A percentile compares a stretch with the other conserved stretches of the same genome.
Conservation (phyloP, 257 asterid species). For the Nyctanthes arbortristis region DNA sequence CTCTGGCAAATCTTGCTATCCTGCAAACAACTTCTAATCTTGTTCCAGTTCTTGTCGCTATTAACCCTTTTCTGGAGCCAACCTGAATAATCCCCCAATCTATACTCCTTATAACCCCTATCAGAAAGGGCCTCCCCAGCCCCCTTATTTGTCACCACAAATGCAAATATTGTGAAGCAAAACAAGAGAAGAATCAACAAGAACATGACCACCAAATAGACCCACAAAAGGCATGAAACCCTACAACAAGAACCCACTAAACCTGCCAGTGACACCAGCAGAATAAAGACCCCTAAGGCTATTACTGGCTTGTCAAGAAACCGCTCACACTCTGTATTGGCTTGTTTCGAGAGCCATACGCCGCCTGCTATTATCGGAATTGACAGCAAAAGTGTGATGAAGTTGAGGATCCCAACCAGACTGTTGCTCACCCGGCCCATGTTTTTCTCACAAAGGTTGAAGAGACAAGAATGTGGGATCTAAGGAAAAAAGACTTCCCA, state of each 20-base stretch:
- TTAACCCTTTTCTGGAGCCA: slow-evolving; percentile 90
- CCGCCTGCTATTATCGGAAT: slow-evolving; percentile 83
- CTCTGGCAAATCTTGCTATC: slow-evolving; percentile 68
- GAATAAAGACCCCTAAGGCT: slow-evolving; percentile 69
- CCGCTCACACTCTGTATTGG: slow-evolving; percentile 72
- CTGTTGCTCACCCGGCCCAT: slow-evolving; percentile 83
- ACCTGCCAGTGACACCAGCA: slow-evolving; percentile 79
- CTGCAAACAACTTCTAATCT: slow-evolving; percentile 64
- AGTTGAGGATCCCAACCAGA: slow-evolving; percentile 65
- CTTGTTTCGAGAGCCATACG: slow-evolving; percentile 72
- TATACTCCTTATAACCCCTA: slow-evolving; percentile 75
- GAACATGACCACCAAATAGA: slow-evolving; percentile 76
- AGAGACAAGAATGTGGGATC: too few relatives aligned
- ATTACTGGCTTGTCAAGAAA: slow-evolving; percentile 73
- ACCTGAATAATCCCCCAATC: slow-evolving; percentile 67
- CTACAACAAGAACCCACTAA: slow-evolving; percentile 76
- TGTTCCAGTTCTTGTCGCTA: slow-evolving; percentile 49
- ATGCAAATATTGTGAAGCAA: slow-evolving; percentile 84
- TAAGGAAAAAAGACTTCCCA: background rate
- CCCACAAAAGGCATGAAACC: slow-evolving; percentile 79
- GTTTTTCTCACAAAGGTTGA: too few relatives aligned
- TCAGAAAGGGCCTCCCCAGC: slow-evolving; percentile 64
- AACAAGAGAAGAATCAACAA: slow-evolving; percentile 63
- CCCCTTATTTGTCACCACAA: slow-evolving; percentile 87
- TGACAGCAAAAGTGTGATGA: slow-evolving; percentile 64